phyloP scores from a whole-genome alignment of 2,329 filamentous ascomycete species.

The Hypomyces perniciosus region DNA sequence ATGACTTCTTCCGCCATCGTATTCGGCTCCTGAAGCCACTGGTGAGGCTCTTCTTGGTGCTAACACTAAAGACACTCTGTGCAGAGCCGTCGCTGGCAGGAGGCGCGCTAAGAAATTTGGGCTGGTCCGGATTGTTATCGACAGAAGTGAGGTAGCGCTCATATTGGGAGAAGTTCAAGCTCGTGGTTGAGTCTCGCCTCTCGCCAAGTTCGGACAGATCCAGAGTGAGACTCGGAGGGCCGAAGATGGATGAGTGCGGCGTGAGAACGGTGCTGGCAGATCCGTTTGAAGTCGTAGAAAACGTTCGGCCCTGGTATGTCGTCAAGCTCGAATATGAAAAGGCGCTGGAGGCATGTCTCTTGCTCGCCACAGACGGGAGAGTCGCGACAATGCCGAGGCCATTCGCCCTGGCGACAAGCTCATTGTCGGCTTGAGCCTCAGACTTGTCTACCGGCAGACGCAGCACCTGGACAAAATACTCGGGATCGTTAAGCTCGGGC shows the following conservation, averaged over 20 bases:
- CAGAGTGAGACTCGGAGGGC: conserved; percentile 17
- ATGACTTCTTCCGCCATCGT: conserved; percentile 35
- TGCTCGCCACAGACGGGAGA: conserved; percentile 23
- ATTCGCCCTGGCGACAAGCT: conserved; percentile 30
- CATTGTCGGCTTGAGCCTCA: conserved; percentile 35
- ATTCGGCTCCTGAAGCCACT: conserved; percentile 40
- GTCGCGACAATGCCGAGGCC: conserved; percentile 29
- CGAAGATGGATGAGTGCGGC: conserved; percentile 37
- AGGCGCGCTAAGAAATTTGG: conserved; percentile 33
- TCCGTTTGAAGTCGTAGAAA: conserved; percentile 38
- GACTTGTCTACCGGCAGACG: conserved; percentile 25
- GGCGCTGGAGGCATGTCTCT: conserved; percentile 33
- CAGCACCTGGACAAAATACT: conserved; percentile 37
- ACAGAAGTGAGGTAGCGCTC: conserved; percentile 45
- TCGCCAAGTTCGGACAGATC: conserved; percentile 6
- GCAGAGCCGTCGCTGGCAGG: conserved; percentile 25
- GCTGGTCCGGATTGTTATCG: conserved; percentile 35
- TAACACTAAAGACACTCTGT: conserved; percentile 39
- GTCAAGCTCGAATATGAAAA: conserved; percentile 38
- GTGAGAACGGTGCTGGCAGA: conserved; percentile 38
- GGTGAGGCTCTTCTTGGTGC: conserved; percentile 39
- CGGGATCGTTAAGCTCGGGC: conserved; percentile 36
- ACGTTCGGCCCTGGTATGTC: conserved; percentile 37
- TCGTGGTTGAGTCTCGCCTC: conserved; percentile 26
- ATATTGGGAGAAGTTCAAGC: conserved; percentile 44